Percentiles rank a stretch among this genome's conserved stretches.
Evolutionary conservation across 306 rosid species (phyloP).

Genomic region (Mimosa pudica): DNA sequence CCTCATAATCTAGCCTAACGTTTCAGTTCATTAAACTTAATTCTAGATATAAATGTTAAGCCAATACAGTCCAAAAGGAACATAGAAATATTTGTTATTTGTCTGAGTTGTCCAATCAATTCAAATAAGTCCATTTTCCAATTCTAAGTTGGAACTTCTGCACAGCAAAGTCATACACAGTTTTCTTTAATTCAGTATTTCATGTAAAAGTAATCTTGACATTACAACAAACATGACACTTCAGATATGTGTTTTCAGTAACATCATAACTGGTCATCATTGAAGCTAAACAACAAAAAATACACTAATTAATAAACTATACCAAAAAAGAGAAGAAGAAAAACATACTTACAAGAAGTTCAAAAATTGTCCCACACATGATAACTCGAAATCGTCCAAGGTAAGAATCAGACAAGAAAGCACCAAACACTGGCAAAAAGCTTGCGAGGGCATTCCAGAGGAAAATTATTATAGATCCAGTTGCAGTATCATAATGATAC

Average conservation of each 20-base stretch:
- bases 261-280: neutral
- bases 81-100: neutral
- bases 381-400: conserved; percentile 74
- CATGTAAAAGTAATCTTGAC: neutral
- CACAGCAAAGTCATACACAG: neutral
- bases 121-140: neutral
- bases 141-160: neutral
- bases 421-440: conserved; percentile 62
- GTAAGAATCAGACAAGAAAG: conserved; percentile 77
- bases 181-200: neutral
- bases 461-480: conserved; percentile 52
- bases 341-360: conserved; percentile 55
- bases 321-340: neutral
- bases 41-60: neutral
- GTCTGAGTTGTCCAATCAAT: neutral
- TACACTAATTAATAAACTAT: neutral
- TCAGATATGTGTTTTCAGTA: neutral
- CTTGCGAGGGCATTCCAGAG: conserved; percentile 55
- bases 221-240: neutral
- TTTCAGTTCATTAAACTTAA: neutral
- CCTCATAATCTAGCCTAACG: neutral
- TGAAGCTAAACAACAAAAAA: neutral
- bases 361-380: conserved; percentile 43
- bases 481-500: conserved; percentile 51
- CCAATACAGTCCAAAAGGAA: neutral